Evolutionary conservation across 805 yeast species (phyloP).

Genomic region (Sugiyamaella mastotermitis): DNA sequence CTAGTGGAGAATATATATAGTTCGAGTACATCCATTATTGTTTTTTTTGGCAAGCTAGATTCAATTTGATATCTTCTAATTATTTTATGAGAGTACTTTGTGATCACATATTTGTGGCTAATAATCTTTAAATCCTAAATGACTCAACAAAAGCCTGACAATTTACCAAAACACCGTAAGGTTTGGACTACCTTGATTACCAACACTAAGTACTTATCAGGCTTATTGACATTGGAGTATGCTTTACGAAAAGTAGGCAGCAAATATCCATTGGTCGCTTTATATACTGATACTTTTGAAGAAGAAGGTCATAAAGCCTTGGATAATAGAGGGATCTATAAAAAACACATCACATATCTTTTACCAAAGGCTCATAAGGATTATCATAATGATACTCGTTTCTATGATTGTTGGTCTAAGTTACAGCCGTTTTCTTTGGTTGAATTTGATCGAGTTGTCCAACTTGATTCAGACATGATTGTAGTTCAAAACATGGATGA

Average conservation of each 20-base stretch:
- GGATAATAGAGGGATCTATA: constrained; percentile 36
- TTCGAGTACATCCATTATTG: too few relatives aligned
- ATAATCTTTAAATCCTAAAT: too few relatives aligned
- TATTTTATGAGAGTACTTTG: too few relatives aligned
- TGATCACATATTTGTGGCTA: too few relatives aligned
- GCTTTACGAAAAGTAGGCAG: constrained; percentile 40
- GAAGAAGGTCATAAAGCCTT: constrained; percentile 38
- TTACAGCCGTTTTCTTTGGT: constrained; percentile 46
- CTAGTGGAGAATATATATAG: too few relatives aligned
- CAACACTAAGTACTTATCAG: constrained; percentile 44
- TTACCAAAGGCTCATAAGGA: constrained; percentile 40
- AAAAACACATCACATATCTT: constrained; percentile 37
- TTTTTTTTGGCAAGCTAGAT: too few relatives aligned
- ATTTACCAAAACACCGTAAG: constrained; percentile 9
- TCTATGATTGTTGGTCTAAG: constrained; percentile 59
- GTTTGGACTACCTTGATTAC: constrained; percentile 57
- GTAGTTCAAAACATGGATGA: constrained; percentile 55
- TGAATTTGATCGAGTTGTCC: constrained; percentile 49
- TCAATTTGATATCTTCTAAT: too few relatives aligned
- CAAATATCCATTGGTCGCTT: constrained; percentile 45
- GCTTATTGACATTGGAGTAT: constrained; percentile 45
- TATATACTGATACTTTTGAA: constrained; percentile 45
- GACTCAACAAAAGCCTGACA: neutral
- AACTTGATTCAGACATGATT: constrained; percentile 56
- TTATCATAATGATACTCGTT: constrained; percentile 45